Evolutionary conservation across 2,329 filamentous ascomycete species (phyloP).

Genomic region (Akanthomyces dipterigenus): DNA sequence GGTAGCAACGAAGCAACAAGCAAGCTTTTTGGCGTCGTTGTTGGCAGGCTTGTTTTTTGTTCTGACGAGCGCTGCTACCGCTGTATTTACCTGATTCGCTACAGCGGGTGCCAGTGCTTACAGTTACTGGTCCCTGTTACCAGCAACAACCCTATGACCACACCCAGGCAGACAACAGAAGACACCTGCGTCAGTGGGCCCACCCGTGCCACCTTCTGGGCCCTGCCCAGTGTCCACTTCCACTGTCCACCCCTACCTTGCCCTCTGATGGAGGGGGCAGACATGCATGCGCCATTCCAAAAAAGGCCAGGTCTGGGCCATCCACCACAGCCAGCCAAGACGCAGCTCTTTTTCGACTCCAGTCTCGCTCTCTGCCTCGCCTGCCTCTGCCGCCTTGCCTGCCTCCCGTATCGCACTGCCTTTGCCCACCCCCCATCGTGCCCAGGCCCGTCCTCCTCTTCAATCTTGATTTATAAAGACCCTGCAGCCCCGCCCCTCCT

Average conservation of each 20-base stretch:
- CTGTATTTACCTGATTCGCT: too few species aligned
- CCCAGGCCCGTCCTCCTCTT: neutral
- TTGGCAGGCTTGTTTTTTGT: too few species aligned
- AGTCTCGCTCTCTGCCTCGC: neutral
- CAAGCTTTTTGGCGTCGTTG: too few species aligned
- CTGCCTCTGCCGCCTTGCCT: neutral
- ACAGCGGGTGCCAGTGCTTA: too few species aligned
- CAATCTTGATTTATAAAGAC: conserved; percentile 13
- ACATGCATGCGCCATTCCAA: neutral
- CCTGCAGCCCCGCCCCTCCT: conserved; percentile 7
- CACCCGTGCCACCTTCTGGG: neutral
- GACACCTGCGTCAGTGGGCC: neutral
- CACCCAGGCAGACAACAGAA: too few species aligned
- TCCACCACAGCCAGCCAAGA: neutral
- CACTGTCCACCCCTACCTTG: too few species aligned
- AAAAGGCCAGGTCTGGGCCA: neutral
- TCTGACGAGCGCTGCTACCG: too few species aligned
- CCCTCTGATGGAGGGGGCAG: neutral
- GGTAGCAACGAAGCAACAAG: too few species aligned
- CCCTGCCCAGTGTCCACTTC: too few species aligned
- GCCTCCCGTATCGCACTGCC: too few species aligned
- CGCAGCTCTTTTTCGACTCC: neutral
- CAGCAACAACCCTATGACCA: too few species aligned
- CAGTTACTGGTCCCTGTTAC: too few species aligned
- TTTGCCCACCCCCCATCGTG: neutral